Base-by-base conservation (phyloP, 2,329 filamentous ascomycete species). In the Thelonectria blattea region DNA sequence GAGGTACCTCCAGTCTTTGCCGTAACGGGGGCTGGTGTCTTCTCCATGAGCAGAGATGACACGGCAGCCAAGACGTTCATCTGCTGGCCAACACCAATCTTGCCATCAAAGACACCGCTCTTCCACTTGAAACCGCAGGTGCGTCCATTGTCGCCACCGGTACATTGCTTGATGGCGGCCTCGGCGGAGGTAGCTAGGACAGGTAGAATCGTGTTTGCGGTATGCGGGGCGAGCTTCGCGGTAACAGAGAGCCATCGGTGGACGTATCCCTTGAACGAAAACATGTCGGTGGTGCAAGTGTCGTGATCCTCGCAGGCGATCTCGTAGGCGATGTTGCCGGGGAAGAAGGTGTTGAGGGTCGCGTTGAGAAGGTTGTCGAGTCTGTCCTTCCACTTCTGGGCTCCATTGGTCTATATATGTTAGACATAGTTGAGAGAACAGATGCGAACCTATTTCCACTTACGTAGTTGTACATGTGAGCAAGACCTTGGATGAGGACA, bases 381-480 rank as follows among this genome's bases (percentile, higher is more conserved):
- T 14, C 83, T 80, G 0, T 69, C 68, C 56, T 79, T 78, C 88
- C 88, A 90, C 46, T 78, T 78, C 2, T 76, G 65, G 42, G 76
- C 74, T 37, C 80, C 80, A 7, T 81, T 75, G 54, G 81, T 84
- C 80, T 83, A 53, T 12, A 2, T 18, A 5, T 9, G 60, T 76
- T 48, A 68, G 60, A 50, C 46, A 15, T 27, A 15, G 15, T 32
- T n/a, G 32, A n/a, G 12, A 17, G 32, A 27, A 24, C 18, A 43
- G 2, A 8, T 12, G 1, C 22, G 10, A 14, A 2, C 10, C 17
- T 3, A 43, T 11, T 3, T 9, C 1, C 30, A 77, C 82, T 20
- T 71, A 84, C 82, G 63, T 77, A 83, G 71, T 91, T 90, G 73
- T 89, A 91, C 84, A 92, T 85, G 63, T 85, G 87, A 0, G 88